Conservation (phyloP, 805 yeast genomes). For the Cyberlindnera suaveolens region DNA sequence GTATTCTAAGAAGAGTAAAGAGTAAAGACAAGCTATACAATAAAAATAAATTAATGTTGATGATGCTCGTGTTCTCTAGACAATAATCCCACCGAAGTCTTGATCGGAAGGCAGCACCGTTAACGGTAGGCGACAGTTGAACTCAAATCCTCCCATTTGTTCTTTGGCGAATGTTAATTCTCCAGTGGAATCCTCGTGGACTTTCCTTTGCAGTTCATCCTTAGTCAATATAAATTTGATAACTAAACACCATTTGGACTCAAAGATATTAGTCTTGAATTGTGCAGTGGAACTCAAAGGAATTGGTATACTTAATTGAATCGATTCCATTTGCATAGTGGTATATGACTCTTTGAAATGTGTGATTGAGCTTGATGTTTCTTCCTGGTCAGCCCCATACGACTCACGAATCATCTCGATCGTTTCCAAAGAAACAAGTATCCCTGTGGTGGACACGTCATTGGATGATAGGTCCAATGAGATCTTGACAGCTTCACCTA, state of each 20-base stretch:
- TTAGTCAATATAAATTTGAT: constrained; percentile 30
- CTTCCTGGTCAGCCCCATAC: constrained; percentile 16
- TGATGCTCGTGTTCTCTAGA: constrained; percentile 1
- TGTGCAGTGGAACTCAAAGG: constrained; percentile 32
- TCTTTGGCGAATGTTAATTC: constrained; percentile 27
- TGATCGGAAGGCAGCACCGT: constrained; percentile 38
- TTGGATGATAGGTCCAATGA: constrained; percentile 26
- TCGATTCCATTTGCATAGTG: constrained; percentile 22
- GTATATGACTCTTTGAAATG: constrained; percentile 28
- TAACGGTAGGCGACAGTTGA: constrained; percentile 40
- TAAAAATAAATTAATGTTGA: background rate
- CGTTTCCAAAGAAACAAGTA: constrained; percentile 28
- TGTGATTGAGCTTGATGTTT: constrained; percentile 8
- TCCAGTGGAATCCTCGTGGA: constrained; percentile 34
- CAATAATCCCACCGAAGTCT: constrained; percentile 42
- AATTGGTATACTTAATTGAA: constrained; percentile 28
- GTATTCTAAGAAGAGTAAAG: constrained; percentile 9
- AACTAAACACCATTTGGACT: constrained; percentile 31
- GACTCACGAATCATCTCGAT: constrained; percentile 30
- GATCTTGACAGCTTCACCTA: constrained; percentile 41
- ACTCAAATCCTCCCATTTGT: constrained; percentile 31
- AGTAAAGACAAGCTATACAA: background rate
- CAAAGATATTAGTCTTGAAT: constrained; percentile 34
- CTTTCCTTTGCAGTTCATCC: constrained; percentile 14
- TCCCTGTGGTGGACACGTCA: constrained; percentile 31